phyloP scores from a whole-genome alignment of 176 grass and related monocot genomes.

The Puya raimondii region DNA sequence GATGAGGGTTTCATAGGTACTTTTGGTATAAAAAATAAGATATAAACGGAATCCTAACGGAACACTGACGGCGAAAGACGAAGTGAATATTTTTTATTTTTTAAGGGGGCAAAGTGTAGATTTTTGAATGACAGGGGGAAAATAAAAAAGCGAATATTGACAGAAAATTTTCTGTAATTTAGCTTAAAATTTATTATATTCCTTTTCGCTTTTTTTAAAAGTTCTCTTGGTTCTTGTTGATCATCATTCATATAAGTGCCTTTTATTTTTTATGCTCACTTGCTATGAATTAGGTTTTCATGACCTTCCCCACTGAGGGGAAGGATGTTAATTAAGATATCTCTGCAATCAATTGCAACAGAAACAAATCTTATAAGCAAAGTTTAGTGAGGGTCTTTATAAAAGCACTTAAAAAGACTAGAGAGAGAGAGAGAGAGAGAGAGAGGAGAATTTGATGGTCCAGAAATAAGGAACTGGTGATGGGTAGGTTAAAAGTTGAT shows the following conservation, averaged over 20 bases:
- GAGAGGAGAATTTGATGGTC: conserved; percentile 11
- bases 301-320: not conserved
- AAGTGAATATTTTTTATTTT: too few species aligned
- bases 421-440: not conserved
- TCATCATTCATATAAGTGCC: too few species aligned
- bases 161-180: too few species aligned
- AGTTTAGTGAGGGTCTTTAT: conserved; percentile 13
- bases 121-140: too few species aligned
- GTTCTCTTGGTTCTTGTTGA: not conserved
- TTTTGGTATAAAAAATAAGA: too few species aligned
- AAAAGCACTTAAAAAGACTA: not conserved
- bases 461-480: too few species aligned
- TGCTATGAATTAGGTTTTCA: conserved; percentile 1
- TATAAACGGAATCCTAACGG: too few species aligned
- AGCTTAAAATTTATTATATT: not conserved
- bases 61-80: too few species aligned
- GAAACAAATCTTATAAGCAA: conserved; percentile 22
- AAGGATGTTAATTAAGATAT: not conserved
- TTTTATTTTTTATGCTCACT: not conserved
- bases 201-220: not conserved
- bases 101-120: too few species aligned
- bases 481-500: too few species aligned
- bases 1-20: too few species aligned
- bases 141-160: too few species aligned
- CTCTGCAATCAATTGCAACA: conserved; percentile 25